Base-by-base conservation (phyloP, 148 eudicot species). In the Hydrangea macrophylla region DNA sequence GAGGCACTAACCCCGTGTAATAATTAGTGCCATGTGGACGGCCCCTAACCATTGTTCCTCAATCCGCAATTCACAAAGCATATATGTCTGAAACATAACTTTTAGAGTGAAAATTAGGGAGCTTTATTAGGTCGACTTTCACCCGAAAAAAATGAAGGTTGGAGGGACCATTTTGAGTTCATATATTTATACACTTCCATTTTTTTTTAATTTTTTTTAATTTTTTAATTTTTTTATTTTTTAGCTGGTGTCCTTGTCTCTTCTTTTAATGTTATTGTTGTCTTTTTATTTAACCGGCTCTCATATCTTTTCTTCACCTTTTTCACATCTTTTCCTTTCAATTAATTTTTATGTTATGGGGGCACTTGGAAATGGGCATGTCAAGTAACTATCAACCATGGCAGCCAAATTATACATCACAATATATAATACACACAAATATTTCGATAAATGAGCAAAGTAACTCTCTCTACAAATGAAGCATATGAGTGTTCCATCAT, bases 241-340 rank as follows among this genome's bases (percentile, higher is more conserved):
- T 8, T 44, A 28, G 40, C 18, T 31, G 45, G 23, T 71, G 67
- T 17, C 32, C 27, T 64, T 71, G 75, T 71, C 75, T 71, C 75
- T 71, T 63, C 63, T 55, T 63, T 71, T 71, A 53, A 55, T 55
- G 75, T 64, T 55, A 20, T 71, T 68, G 35, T 42, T 71, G 75
- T 71, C 69, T 26, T n/a, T 67, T 44, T 28, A 12, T 44, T 13
- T 44, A 12, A 12, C n/a, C n/a, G n/a, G 13, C 10, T 13, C 17
- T 44, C 12, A 5, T 44, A 28, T 45, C n/a, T n/a, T n/a, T 9
- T 28, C 55, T 30, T 26, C 22, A 9, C 0, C 68, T 30, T 45
- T 2, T 5, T 20, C 36, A 44, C 18, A 6, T 0, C 6, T 17
- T 27, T 64, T 28, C 1, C 1, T 42, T 42, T 11, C 15, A 6